phyloP scores from a whole-genome alignment of 2,329 filamentous ascomycete genomes.

The Sphaerostilbella broomeana region DNA sequence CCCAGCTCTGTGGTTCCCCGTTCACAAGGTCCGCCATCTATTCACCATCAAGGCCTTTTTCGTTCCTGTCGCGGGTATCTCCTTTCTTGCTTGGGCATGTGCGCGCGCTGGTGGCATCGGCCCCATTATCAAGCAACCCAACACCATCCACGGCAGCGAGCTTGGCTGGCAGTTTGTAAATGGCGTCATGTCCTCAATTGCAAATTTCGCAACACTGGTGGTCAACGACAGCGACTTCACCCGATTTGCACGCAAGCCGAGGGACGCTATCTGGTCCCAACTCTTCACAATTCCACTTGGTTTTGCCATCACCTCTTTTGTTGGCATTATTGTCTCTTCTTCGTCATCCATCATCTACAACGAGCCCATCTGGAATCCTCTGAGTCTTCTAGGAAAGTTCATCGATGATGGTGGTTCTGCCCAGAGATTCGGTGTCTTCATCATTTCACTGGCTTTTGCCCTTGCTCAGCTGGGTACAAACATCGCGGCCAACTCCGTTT shows the following conservation, averaged over 20 bases:
- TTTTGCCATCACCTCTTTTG: constrained; percentile 76
- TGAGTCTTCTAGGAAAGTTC: constrained; percentile 59
- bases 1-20: constrained; percentile 82
- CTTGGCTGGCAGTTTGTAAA: constrained; percentile 78
- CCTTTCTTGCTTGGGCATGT: constrained; percentile 83
- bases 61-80: constrained; percentile 74
- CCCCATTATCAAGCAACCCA: constrained; percentile 67
- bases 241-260: constrained; percentile 71
- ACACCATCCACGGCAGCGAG: constrained; percentile 55
- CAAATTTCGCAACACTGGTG: constrained; percentile 86
- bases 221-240: constrained; percentile 78
- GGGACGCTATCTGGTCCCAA: constrained; percentile 74
- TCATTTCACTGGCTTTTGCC: constrained; percentile 64
- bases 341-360: constrained; percentile 62
- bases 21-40: constrained; percentile 80
- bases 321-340: constrained; percentile 72
- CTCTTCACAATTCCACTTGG: constrained; percentile 64
- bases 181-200: constrained; percentile 82
- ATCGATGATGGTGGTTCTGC: constrained; percentile 61
- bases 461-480: constrained; percentile 82
- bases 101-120: constrained; percentile 76
- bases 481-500: constrained; percentile 80
- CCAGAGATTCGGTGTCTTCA: constrained; percentile 68
- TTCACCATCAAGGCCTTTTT: constrained; percentile 87
- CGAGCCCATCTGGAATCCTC: constrained; percentile 66